Evolutionary conservation across 2,329 filamentous ascomycete species (phyloP).

Genomic region (Westerdykella ornata): DNA sequence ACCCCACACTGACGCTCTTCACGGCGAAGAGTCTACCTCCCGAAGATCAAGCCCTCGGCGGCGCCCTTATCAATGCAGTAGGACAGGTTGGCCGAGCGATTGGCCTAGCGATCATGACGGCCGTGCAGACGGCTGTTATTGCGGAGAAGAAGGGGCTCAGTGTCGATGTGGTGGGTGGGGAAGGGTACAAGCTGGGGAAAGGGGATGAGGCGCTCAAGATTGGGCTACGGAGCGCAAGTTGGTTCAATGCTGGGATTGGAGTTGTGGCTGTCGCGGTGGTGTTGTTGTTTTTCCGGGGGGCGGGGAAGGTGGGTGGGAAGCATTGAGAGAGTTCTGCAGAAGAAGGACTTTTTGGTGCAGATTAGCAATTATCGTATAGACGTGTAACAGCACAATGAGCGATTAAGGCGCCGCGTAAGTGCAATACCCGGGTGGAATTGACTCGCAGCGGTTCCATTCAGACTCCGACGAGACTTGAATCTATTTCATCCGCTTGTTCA

Average conservation of each 20-base stretch:
- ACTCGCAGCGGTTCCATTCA: too few species aligned
- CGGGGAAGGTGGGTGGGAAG: slow-evolving; percentile 16
- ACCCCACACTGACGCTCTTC: slow-evolving; percentile 60
- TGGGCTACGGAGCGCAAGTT: slow-evolving; percentile 36
- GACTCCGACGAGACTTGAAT: too few species aligned
- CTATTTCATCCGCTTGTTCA: too few species aligned
- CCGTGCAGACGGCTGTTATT: slow-evolving; percentile 55
- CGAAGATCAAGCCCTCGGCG: slow-evolving; percentile 61
- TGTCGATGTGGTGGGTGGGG: slow-evolving; percentile 23
- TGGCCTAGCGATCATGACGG: slow-evolving; percentile 59
- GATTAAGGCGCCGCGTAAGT: too few species aligned
- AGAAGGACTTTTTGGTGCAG: too few species aligned
- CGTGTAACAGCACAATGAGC: too few species aligned
- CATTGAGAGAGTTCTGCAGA: slow-evolving; percentile 5
- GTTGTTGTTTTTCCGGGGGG: slow-evolving; percentile 25
- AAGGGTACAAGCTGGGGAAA: slow-evolving; percentile 12
- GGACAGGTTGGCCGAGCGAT: slow-evolving; percentile 60
- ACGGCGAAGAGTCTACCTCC: slow-evolving; percentile 56
- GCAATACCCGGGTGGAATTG: too few species aligned
- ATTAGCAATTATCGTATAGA: too few species aligned
- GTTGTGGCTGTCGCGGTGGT: slow-evolving; percentile 31
- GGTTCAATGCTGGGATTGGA: slow-evolving; percentile 38
- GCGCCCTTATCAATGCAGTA: slow-evolving; percentile 60
- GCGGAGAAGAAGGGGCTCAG: slow-evolving; percentile 20
- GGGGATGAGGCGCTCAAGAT: slow-evolving; percentile 31